Evolutionary conservation across 768 basidiomycete species (phyloP).

Genomic region (Leccinellum rugosiceps): DNA sequence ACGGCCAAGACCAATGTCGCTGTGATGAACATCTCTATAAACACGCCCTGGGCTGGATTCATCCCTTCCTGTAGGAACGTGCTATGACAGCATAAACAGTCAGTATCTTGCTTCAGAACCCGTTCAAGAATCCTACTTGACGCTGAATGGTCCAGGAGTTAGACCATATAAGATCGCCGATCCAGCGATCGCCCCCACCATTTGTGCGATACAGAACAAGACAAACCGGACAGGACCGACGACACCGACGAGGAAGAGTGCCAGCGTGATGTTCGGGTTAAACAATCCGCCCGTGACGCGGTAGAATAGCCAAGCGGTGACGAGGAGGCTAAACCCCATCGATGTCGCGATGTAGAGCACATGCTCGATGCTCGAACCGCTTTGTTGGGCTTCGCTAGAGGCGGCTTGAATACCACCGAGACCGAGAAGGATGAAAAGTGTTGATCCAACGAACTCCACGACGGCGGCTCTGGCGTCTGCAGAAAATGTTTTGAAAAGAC

Average conservation of each 20-base stretch:
- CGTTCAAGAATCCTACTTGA: conserved; percentile 41
- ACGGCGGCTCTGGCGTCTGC: conserved; percentile 47
- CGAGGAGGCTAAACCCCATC: conserved; percentile 60
- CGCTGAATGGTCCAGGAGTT: conserved; percentile 51
- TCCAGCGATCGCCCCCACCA: conserved; percentile 57
- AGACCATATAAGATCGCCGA: conserved; percentile 53
- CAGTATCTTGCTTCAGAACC: background rate
- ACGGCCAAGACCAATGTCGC: conserved; percentile 56
- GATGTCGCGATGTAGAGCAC: conserved; percentile 55
- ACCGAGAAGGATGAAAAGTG: conserved; percentile 61
- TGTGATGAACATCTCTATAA: conserved; percentile 73
- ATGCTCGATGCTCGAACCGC: conserved; percentile 37
- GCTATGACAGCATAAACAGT: conserved; percentile 31
- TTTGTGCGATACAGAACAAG: conserved; percentile 59
- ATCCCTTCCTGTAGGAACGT: conserved; percentile 44
- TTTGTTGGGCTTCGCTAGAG: conserved; percentile 32
- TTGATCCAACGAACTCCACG: conserved; percentile 60
- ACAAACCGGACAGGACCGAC: conserved; percentile 55
- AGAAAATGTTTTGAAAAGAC: conserved; percentile 27
- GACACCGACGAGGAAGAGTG: conserved; percentile 54
- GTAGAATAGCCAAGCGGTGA: conserved; percentile 67
- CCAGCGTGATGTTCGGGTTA: conserved; percentile 60
- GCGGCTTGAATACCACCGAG: conserved; percentile 64
- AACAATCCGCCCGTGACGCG: conserved; percentile 62
- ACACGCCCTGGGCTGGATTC: conserved; percentile 56